These are phyloP conservation scores for Trichoderma semiorbis DNA, from an alignment of 2,329 filamentous ascomycete genomes.

Conservation along the genomic window DNA sequence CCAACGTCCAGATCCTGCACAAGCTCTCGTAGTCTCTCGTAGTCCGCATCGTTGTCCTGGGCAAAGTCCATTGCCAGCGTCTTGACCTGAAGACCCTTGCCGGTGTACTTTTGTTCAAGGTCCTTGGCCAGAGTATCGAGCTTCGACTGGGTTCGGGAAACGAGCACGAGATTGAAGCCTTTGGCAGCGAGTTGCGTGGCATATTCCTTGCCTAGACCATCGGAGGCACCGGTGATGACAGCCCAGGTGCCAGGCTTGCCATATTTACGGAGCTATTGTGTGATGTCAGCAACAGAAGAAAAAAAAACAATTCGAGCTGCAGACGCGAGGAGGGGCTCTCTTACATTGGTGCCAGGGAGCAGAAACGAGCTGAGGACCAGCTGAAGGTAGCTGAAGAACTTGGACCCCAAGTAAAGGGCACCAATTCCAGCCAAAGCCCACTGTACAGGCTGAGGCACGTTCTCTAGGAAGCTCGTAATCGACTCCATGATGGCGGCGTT, in stretches of 20 bases:
- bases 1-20: conserved; percentile 74
- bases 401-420: conserved; percentile 54
- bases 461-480: conserved; percentile 27
- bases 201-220: conserved; percentile 96
- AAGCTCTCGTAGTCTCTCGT: conserved; percentile 65
- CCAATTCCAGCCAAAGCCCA: conserved; percentile 54
- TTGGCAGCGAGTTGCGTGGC: conserved; percentile 83
- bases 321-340: conserved; percentile 23
- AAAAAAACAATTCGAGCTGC: not conserved
- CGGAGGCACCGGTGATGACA: conserved; percentile 89
- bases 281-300: not conserved
- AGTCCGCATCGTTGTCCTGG: conserved; percentile 74
- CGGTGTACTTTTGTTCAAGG: conserved; percentile 66
- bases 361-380: conserved; percentile 67
- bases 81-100: conserved; percentile 64
- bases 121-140: conserved; percentile 73
- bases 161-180: conserved; percentile 91
- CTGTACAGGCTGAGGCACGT: conserved; percentile 36
- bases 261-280: conserved; percentile 69
- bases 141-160: conserved; percentile 94
- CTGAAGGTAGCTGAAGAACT: conserved; percentile 55
- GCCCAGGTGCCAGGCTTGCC: conserved; percentile 92
- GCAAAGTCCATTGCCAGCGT: conserved; percentile 89
- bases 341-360: conserved; percentile 59
- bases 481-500: conserved; percentile 28